Evolutionary conservation across 1,139 yeast species (phyloP).

Genomic region (Kodamaea fungicola): DNA sequence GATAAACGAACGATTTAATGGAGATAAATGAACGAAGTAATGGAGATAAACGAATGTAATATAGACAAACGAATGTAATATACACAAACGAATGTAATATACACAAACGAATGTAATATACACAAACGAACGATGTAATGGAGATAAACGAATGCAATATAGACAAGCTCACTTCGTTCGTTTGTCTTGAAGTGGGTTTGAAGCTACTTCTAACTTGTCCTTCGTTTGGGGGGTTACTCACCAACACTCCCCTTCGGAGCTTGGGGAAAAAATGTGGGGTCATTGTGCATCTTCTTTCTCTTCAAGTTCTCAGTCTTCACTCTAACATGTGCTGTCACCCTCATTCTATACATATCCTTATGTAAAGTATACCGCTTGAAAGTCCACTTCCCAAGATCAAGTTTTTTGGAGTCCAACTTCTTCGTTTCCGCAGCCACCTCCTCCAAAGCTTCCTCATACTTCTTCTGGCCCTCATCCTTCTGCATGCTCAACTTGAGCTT

Average conservation of each 20-base stretch:
- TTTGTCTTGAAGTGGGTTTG: no score
- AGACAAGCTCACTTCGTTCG: no score
- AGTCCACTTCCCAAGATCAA: slow-evolving; percentile 19
- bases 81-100: no score
- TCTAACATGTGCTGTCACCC: slow-evolving; percentile 43
- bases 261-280: slow-evolving; percentile 52
- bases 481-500: slow-evolving; percentile 14
- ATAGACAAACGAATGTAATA: no score
- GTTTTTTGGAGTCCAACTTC: slow-evolving; percentile 10
- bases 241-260: slow-evolving; percentile 36
- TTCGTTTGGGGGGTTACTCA: no score
- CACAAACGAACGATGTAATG: no score
- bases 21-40: no score
- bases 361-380: slow-evolving; percentile 51
- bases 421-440: slow-evolving; percentile 11
- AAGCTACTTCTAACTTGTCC: no score
- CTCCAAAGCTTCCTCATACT: slow-evolving; percentile 19
- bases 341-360: slow-evolving; percentile 48
- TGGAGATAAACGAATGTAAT: no score
- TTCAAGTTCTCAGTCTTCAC: slow-evolving; percentile 37
- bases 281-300: slow-evolving; percentile 30
- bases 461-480: slow-evolving; percentile 15
- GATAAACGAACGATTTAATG: no score
- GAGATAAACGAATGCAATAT: no score
- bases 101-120: no score